Base-by-base conservation (phyloP, 2,329 filamentous ascomycete genomes). In the Aspergillus novofumigatus region DNA sequence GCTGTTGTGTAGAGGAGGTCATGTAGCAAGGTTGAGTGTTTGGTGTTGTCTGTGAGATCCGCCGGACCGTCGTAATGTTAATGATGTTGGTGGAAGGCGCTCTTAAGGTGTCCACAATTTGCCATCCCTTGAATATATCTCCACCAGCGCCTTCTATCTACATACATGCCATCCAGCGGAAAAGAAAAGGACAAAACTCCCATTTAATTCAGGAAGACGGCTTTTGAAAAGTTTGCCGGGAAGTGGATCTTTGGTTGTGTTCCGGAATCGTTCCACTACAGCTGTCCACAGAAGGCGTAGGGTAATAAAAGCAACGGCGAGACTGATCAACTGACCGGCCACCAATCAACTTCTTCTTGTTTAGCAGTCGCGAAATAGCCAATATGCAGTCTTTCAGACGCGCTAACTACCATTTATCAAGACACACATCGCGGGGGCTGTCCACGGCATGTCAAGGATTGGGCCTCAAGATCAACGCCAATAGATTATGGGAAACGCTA, bases 401-500 rank as follows among this genome's bases (percentile, higher is more conserved):
- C 32, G 2, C 14, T 3, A 38, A 17, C 32, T 4, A 26, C n/a
- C 35, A 9, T 14, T 28, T 26, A 5, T 25, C 11, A 26, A 44
- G 38, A 32, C 17, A 23, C 28, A 11, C 25, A 8, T 53, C 29
- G 38, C 54, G 49, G 7, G 29, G 23, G 26, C 21, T 51, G 20
- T 55, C 54, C 8, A 52, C 54, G 3, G 25, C 2, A 48, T 56
- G 17, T 47, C 59, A 55, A 47, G 49, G 55, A 5, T 68, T 67
- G 2, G 63, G 67, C 0, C 63, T 72, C 17, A 61, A 61, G 8
- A 66, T 72, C 48, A 72, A 72, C 52, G 41, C 61, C 0, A 55
- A 60, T 26, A 62, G 69, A 3, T 56, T 72, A 3, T 68, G 67
- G 64, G 61, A 70, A 26, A 70, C 69, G 3, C 52, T 71, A 4